Percentiles rank a stretch among this genome's conserved stretches.
phyloP scores from a whole-genome alignment of 1,139 yeast species.

The Candida sp. region DNA sequence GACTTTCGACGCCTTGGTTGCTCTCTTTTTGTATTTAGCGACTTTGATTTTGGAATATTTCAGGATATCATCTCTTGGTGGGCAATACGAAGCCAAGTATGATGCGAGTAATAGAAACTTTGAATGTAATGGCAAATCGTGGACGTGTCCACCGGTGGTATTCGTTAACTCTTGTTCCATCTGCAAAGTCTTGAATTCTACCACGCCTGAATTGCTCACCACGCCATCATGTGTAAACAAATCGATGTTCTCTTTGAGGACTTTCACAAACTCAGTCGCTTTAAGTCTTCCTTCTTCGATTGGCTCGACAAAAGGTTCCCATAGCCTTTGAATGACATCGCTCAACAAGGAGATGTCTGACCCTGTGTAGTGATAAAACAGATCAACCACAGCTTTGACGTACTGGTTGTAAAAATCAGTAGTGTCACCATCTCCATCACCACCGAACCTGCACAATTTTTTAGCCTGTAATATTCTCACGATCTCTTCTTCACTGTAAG shows the following conservation, averaged over 20 bases:
- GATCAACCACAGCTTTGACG: constrained; percentile 54
- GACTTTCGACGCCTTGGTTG: constrained; percentile 14
- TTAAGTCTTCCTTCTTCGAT: constrained; percentile 32
- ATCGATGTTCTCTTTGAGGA: constrained; percentile 47
- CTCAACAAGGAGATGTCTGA: constrained; percentile 49
- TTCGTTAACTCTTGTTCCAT: constrained; percentile 19
- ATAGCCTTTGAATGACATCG: constrained; percentile 46
- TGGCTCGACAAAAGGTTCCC: constrained; percentile 56
- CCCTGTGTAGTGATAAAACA: constrained; percentile 57
- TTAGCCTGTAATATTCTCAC: constrained; percentile 34
- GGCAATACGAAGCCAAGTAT: constrained; percentile 70
- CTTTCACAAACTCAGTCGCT: constrained; percentile 45
- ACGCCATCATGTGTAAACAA: constrained; percentile 46
- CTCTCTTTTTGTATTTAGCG: constrained; percentile 42
- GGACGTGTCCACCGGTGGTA: constrained; percentile 19
- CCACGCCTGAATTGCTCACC: constrained; percentile 35
- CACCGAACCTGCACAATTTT: constrained; percentile 30
- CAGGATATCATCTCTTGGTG: constrained; percentile 61
- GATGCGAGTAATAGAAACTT: constrained; percentile 69
- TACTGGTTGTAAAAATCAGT: constrained; percentile 51
- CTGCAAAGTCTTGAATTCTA: constrained; percentile 27
- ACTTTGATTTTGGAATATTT: constrained; percentile 64
- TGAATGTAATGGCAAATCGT: constrained; percentile 57
- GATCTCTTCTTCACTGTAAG: constrained; percentile 48
- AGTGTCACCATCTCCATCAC: constrained; percentile 26